These are phyloP conservation scores for Gossypium arboreum DNA, from an alignment of 345 rosid species.

Conservation along the genomic window DNA sequence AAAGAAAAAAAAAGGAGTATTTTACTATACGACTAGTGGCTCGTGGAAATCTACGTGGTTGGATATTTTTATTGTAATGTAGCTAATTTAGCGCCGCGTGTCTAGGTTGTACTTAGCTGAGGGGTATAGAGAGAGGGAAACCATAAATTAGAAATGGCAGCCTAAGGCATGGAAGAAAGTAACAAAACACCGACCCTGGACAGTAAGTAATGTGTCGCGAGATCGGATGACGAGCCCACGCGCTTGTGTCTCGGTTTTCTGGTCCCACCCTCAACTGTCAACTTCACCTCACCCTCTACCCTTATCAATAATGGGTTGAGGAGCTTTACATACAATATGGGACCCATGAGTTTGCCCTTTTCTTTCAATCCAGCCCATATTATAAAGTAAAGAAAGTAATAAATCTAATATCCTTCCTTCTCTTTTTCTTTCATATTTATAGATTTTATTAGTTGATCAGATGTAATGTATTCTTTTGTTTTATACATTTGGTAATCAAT, in stretches of 20 bases:
- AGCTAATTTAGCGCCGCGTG: neutral
- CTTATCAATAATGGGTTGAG: neutral
- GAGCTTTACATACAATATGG: neutral
- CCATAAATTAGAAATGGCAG: no score
- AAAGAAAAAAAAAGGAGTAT: no score
- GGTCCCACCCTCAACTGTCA: neutral
- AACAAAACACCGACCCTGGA: conserved; percentile 4
- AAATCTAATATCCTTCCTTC: no score
- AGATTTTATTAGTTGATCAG: no score
- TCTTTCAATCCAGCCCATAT: neutral
- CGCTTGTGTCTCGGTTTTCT: neutral
- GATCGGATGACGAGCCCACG: neutral
- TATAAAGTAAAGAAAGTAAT: no score
- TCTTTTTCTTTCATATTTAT: no score
- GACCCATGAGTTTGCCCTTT: neutral
- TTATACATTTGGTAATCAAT: no score
- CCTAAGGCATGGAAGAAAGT: neutral
- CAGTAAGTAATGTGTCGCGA: neutral
- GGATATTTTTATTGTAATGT: neutral
- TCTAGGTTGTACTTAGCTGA: neutral
- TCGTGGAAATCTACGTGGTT: neutral
- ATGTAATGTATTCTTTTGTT: no score
- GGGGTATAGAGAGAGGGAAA: no score
- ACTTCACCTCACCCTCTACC: neutral
- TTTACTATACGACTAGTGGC: neutral